A percentile compares a stretch with the other conserved stretches of the same genome.
Conservation (phyloP, 495 filamentous ascomycete species). For the Daldinia grandis region DNA sequence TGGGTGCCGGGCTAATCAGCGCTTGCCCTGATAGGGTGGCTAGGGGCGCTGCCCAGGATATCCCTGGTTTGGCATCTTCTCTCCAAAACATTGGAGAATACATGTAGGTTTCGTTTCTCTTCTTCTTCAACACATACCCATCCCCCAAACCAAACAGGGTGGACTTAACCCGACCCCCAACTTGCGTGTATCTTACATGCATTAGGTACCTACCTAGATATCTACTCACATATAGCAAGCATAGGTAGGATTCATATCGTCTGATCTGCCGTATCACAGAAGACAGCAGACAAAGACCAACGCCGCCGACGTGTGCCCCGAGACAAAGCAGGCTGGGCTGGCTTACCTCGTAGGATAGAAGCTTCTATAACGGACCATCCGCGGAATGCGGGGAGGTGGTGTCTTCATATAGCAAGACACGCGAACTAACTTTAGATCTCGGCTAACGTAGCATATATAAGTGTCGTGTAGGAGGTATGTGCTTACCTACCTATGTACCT, state of each 20-base stretch:
- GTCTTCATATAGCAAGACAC: neutral
- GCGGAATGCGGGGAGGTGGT: conserved; percentile 4
- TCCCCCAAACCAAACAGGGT: neutral
- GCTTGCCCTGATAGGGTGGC: conserved; percentile 1
- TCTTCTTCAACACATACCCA: neutral
- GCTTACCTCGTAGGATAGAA: neutral
- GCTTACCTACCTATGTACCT: neutral
- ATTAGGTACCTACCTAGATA: too few relatives aligned
- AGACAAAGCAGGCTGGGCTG: neutral
- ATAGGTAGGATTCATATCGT: neutral
- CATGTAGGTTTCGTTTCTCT: neutral
- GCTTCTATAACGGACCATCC: neutral
- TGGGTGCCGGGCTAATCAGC: conserved; percentile 36
- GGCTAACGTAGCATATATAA: neutral
- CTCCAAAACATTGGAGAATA: conserved; percentile 2
- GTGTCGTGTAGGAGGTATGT: too few relatives aligned
- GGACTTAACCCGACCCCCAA: neutral
- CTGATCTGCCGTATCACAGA: neutral
- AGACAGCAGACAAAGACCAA: neutral
- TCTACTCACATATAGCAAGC: too few relatives aligned
- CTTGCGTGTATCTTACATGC: neutral
- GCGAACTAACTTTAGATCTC: neutral
- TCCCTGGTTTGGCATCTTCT: conserved; percentile 10
- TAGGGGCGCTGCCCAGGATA: neutral
- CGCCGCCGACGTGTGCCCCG: neutral